phyloP scores from a whole-genome alignment of 2,329 filamentous ascomycete species.

The Lecanicillium sp. region DNA sequence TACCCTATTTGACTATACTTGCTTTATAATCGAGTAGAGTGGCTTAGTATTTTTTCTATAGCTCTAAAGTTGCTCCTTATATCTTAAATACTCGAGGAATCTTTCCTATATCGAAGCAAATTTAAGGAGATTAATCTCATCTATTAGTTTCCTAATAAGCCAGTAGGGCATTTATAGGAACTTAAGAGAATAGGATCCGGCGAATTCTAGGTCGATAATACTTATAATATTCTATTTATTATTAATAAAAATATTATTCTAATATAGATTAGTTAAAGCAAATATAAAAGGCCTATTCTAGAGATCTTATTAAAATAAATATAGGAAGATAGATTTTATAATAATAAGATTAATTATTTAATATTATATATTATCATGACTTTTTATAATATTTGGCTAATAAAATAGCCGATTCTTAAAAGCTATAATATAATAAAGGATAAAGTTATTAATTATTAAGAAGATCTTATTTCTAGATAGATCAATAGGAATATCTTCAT shows the following conservation, averaged over 20 bases:
- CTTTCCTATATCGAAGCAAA: slow-evolving; percentile 1
- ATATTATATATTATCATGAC: background rate
- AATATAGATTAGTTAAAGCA: background rate
- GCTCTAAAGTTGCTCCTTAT: background rate
- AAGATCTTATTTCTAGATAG: background rate
- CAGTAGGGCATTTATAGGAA: background rate
- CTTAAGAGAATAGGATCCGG: too few species aligned
- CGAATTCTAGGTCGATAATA: slow-evolving; percentile 1
- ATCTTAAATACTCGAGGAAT: background rate
- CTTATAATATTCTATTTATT: background rate
- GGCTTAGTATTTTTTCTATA: background rate
- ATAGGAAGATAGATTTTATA: background rate
- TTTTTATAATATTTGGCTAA: background rate
- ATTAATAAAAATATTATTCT: background rate
- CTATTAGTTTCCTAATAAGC: slow-evolving; percentile 1
- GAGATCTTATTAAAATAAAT: too few species aligned
- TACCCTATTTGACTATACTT: slow-evolving; percentile 1
- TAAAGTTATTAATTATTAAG: background rate
- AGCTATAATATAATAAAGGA: background rate
- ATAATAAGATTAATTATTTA: background rate
- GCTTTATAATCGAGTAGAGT: background rate
- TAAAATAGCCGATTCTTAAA: background rate
- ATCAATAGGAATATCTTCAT: background rate
- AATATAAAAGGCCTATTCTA: background rate
- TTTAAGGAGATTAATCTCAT: background rate